These are phyloP conservation scores for Mangifera indica DNA, from an alignment of 345 rosid species.

Conservation along the genomic window DNA sequence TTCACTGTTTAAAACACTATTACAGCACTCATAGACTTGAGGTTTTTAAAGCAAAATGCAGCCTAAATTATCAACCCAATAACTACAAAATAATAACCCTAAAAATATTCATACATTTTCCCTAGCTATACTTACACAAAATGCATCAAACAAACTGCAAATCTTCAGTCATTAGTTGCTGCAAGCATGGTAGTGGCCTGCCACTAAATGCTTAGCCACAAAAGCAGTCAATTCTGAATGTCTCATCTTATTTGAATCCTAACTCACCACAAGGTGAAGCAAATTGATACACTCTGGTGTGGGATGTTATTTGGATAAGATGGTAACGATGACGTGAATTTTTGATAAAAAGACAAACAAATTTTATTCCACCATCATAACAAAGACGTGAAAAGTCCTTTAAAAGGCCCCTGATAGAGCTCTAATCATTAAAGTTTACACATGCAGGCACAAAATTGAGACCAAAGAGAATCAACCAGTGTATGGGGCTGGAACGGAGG, in stretches of 20 bases:
- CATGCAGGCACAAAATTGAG: no score
- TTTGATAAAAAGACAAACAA: not conserved
- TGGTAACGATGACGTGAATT: not conserved
- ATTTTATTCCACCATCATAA: not conserved
- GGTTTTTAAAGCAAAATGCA: not conserved
- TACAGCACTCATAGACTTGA: not conserved
- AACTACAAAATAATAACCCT: not conserved
- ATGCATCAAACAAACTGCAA: not conserved
- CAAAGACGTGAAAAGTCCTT: not conserved
- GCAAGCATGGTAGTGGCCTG: not conserved
- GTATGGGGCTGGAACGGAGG: no score
- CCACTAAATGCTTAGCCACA: slow-evolving; percentile 3
- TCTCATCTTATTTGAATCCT: slow-evolving; percentile 6
- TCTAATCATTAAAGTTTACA: no score
- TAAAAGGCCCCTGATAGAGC: no score
- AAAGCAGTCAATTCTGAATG: not conserved
- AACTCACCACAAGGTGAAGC: not conserved
- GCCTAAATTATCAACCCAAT: not conserved
- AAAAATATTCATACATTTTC: not conserved
- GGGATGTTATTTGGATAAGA: not conserved
- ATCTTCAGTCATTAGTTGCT: not conserved
- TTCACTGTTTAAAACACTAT: not conserved
- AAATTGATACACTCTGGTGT: not conserved
- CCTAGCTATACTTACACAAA: not conserved
- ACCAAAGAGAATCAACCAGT: no score